These are phyloP conservation scores for Pelargonium citronellum DNA, from an alignment of 441 rosid species.

Conservation along the genomic window DNA sequence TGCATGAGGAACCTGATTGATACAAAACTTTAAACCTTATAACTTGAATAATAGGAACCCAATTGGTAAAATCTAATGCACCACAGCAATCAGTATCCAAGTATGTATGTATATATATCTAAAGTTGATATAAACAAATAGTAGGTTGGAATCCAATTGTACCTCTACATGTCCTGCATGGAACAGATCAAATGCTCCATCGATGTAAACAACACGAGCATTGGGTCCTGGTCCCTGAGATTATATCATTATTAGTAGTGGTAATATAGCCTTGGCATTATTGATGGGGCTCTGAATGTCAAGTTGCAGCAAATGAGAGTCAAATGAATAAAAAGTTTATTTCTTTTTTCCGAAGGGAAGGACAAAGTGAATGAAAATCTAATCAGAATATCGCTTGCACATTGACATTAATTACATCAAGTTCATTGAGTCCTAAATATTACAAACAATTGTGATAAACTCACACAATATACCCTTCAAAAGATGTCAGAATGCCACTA, in stretches of 20 bases:
- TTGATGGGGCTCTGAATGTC: background rate
- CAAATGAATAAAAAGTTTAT: background rate
- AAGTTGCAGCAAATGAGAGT: background rate
- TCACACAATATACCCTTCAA: background rate
- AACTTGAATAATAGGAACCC: no score
- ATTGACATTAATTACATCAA: background rate
- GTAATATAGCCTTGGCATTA: background rate
- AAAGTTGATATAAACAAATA: no score
- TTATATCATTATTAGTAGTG: background rate
- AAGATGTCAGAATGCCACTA: background rate
- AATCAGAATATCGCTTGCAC: background rate
- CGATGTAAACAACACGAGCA: constrained; percentile 77
- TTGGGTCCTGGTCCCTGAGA: constrained; percentile 79
- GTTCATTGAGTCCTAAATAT: background rate
- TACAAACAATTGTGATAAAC: background rate
- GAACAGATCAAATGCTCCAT: constrained; percentile 43
- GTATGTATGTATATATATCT: no score
- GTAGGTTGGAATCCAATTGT: constrained; percentile 2
- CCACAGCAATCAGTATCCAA: no score
- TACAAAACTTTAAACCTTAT: no score
- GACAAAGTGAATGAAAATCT: background rate
- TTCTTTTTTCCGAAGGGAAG: background rate
- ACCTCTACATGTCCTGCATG: constrained; percentile 99
- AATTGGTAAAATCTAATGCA: no score
- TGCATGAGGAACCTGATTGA: no score